Conservation (phyloP, 345 rosid genomes). For the Isatis tinctoria region DNA sequence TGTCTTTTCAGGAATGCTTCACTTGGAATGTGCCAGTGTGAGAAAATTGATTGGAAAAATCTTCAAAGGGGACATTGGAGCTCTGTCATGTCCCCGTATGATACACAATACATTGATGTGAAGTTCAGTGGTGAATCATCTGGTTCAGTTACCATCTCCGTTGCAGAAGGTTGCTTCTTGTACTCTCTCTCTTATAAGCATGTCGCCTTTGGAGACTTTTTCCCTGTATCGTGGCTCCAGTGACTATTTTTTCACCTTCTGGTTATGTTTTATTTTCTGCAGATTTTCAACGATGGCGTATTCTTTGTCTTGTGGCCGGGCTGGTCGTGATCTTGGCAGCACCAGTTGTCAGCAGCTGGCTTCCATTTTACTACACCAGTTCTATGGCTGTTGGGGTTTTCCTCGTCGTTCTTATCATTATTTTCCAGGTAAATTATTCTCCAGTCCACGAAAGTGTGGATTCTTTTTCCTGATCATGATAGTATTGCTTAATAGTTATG, state of each 20-base stretch:
- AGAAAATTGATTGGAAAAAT: constrained; percentile 63
- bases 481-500: neutral
- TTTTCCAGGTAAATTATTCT: constrained; percentile 65
- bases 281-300: constrained; percentile 85
- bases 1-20: constrained; percentile 63
- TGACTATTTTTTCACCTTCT: neutral
- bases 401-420: constrained; percentile 69
- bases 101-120: constrained; percentile 62
- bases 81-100: constrained; percentile 75
- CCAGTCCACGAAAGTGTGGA: neutral
- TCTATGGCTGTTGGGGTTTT: constrained; percentile 91
- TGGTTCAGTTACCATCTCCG: constrained; percentile 45
- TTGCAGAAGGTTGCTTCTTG: constrained; percentile 52
- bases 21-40: constrained; percentile 61
- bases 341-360: constrained; percentile 83
- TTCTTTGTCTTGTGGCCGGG: constrained; percentile 64
- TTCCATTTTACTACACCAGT: constrained; percentile 88
- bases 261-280: constrained; percentile 25
- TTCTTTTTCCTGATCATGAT: neutral
- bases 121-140: constrained; percentile 48
- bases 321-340: constrained; percentile 58
- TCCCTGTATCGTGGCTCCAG: neutral
- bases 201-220: neutral
- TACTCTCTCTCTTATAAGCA: neutral
- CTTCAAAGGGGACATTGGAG: constrained; percentile 67